phyloP scores from a whole-genome alignment of 345 rosid genomes.

The Mercurialis annua region DNA sequence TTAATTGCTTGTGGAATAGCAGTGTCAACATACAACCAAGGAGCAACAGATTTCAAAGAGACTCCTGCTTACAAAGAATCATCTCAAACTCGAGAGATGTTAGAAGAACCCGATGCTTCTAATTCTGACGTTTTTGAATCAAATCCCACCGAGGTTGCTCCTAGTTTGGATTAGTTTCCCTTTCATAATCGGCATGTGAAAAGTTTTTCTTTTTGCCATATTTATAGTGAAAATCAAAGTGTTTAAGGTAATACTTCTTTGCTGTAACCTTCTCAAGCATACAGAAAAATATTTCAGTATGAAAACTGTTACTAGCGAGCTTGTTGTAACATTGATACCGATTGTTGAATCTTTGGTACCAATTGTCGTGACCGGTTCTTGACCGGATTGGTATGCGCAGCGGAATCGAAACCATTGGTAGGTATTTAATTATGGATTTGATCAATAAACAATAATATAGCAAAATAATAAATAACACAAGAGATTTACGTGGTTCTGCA shows the following conservation, averaged over 20 bases:
- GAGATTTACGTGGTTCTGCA: no score
- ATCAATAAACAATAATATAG: no score
- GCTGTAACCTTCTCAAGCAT: conserved; percentile 11
- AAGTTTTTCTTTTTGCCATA: conserved; percentile 7
- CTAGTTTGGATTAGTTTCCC: conserved; percentile 65
- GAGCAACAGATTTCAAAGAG: conserved; percentile 86
- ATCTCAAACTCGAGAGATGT: conserved; percentile 58
- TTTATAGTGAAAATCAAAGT: background rate
- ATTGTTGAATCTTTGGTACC: no score
- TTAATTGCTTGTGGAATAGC: conserved; percentile 79
- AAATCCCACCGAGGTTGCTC: conserved; percentile 97
- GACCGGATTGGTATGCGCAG: no score
- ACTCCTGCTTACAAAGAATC: conserved; percentile 86
- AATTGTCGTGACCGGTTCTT: no score
- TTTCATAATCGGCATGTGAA: conserved; percentile 12
- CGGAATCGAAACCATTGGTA: no score
- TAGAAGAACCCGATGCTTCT: conserved; percentile 71
- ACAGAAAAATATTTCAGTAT: conserved; percentile 10
- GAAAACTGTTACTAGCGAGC: conserved; percentile 7
- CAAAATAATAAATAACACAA: no score
- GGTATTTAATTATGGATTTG: no score
- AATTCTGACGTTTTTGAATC: conserved; percentile 80
- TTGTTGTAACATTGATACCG: background rate
- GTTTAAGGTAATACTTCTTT: conserved; percentile 24
- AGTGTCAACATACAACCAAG: conserved; percentile 77